Conservation (phyloP, 2,329 filamentous ascomycete species). For the Fusarium sp. region DNA sequence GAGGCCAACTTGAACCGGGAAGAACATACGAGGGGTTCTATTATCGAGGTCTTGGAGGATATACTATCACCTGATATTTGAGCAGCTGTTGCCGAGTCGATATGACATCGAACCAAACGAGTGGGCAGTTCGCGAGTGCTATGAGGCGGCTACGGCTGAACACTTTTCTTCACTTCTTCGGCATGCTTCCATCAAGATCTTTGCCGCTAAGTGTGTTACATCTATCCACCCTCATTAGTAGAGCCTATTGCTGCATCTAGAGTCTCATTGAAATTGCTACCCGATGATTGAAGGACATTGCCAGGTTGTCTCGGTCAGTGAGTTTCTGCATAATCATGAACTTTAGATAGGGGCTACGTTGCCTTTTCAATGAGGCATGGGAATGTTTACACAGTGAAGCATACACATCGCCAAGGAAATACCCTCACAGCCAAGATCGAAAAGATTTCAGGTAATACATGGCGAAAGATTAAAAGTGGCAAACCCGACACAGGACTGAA, state of each 20-base stretch:
- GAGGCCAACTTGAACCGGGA: not conserved
- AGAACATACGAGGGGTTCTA: not conserved
- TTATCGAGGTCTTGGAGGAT: slow-evolving; percentile 29
- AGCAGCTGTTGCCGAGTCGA: not conserved
- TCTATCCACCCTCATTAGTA: not conserved
- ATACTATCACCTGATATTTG: slow-evolving; percentile 12
- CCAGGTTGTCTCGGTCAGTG: not conserved
- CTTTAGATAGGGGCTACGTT: not conserved
- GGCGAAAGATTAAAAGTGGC: not conserved
- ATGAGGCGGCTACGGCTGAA: not conserved
- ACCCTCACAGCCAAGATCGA: not conserved
- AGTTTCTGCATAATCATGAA: not conserved
- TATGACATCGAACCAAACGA: not conserved
- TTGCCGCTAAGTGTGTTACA: too few species aligned
- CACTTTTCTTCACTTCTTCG: not conserved
- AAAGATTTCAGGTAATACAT: not conserved
- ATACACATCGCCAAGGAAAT: not conserved
- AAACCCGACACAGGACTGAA: not conserved
- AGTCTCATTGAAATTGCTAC: not conserved
- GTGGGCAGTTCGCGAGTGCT: too few species aligned
- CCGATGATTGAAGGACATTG: not conserved
- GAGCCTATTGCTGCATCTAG: not conserved
- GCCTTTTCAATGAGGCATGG: not conserved
- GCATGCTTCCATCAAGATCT: not conserved
- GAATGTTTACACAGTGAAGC: not conserved